These are phyloP conservation scores for Paratinospora sagittata DNA, from an alignment of 164 flowering plant genomes.

Conservation along the genomic window DNA sequence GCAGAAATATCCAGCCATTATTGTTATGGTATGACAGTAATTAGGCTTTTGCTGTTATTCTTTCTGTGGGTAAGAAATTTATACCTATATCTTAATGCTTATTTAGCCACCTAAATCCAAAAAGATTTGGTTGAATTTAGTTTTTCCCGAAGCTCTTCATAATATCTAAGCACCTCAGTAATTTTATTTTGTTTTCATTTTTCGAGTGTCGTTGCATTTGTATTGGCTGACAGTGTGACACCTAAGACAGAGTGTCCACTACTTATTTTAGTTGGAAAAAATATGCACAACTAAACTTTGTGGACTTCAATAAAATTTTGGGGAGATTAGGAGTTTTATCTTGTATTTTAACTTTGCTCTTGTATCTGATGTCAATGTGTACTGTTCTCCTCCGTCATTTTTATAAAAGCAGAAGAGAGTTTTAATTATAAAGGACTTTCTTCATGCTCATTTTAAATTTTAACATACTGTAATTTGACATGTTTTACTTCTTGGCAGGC, in stretches of 20 bases:
- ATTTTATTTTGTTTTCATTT: too few relatives aligned
- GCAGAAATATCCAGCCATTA: too few relatives aligned
- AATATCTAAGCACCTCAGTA: too few relatives aligned
- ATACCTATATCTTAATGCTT: too few relatives aligned
- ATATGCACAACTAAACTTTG: background rate
- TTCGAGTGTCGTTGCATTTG: too few relatives aligned
- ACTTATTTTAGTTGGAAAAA: background rate
- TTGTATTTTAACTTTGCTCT: background rate
- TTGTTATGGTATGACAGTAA: too few relatives aligned
- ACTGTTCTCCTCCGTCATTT: background rate
- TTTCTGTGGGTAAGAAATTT: too few relatives aligned
- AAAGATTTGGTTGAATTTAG: too few relatives aligned
- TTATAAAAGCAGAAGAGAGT: background rate
- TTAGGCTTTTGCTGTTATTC: too few relatives aligned
- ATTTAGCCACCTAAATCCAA: too few relatives aligned
- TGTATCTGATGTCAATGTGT: background rate
- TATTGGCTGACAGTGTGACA: too few relatives aligned
- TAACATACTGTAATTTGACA: background rate
- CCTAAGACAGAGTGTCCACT: background rate
- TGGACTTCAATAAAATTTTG: background rate
- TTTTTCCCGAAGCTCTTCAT: too few relatives aligned
- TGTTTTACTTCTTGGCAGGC: slow-evolving; percentile 40
- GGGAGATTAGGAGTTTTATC: background rate
- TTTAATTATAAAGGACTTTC: background rate
- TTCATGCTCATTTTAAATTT: background rate